Evolutionary conservation across 495 filamentous ascomycete species (phyloP).

Genomic region (Chaetomium tenue): DNA sequence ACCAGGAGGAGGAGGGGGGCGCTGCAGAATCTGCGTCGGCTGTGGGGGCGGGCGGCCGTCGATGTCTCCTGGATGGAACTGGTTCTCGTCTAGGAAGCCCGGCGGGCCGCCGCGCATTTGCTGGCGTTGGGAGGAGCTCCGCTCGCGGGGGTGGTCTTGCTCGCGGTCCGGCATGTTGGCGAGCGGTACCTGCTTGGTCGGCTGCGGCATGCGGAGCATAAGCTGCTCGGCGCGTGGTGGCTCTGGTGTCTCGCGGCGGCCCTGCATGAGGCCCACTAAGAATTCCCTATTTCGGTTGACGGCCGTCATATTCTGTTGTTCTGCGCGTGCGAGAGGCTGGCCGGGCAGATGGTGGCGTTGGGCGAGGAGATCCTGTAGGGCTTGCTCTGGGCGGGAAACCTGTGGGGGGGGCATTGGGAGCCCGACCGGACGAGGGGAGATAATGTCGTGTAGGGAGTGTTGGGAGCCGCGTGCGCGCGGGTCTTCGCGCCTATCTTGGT

Average conservation of each 20-base stretch:
- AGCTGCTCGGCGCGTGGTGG: conserved; percentile 45
- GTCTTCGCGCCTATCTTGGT: conserved; percentile 44
- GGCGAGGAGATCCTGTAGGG: conserved; percentile 53
- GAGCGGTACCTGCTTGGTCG: conserved; percentile 32
- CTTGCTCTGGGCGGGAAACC: conserved; percentile 49
- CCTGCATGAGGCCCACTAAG: conserved; percentile 56
- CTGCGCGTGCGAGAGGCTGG: conserved; percentile 39
- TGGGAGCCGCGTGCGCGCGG: conserved; percentile 30
- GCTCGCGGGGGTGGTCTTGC: conserved; percentile 42
- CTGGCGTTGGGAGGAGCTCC: conserved; percentile 31
- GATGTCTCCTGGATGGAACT: conserved; percentile 43
- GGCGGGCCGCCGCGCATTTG: conserved; percentile 38
- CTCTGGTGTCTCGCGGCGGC: conserved; percentile 44
- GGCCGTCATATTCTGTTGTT: conserved; percentile 42
- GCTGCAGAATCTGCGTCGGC: conserved; percentile 56
- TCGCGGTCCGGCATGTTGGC: conserved; percentile 44
- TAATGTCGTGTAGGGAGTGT: conserved; percentile 43
- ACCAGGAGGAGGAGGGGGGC: conserved; percentile 52
- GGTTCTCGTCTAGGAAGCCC: conserved; percentile 44
- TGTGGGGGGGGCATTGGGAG: conserved; percentile 40
- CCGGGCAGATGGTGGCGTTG: conserved; percentile 48
- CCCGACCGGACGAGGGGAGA: conserved; percentile 42
- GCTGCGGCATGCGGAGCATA: conserved; percentile 33
- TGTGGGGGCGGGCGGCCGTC: conserved; percentile 38
- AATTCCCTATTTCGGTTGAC: conserved; percentile 54